Base-by-base conservation (phyloP, 192 early-diverging fungal genomes). In the Coemansia sp. region DNA sequence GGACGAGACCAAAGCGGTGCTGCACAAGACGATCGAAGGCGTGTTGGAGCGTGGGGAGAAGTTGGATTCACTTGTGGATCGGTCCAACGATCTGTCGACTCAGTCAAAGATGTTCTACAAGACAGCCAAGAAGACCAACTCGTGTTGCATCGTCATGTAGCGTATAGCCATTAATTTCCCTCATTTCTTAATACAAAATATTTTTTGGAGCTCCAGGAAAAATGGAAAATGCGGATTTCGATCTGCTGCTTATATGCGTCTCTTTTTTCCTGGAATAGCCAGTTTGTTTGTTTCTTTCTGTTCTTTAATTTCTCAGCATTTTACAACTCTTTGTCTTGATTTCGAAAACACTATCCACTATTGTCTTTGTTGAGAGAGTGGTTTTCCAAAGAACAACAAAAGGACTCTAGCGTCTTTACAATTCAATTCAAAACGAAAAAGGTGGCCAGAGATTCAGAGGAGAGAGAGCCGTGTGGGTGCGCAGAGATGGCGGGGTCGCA, bases 51-150 rank as follows among this genome's bases (percentile, higher is more conserved):
- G 96, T 60, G 93, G 91, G 9, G 93, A 93, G 72, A 92, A 92
- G 74, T 86, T 98, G 58, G 93, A 97, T 49, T 85, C 85, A 62
- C 82, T 98, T 35, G 92, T 98, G 3, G 87, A 90, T 52, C 79
- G 88, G 63, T 90, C 88, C 9, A 92, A 92, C 62, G 81, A 87
- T 9, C 84, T 98, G 61, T 96, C 94, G 25, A 84, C 74, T n/a
- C 90, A 94, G 76, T 91, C 90, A 29, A 96, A 97, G 83, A 86
- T 90, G 83, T 98, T 98, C 67, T 97, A 96, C 81, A 97, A 96
- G 84, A 91, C 92, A 2, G 95, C 96, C 4, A 95, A 94, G 81
- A 90, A 91, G 82, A 88, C 86, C 25, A 83, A 83, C 64, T 63
- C 15, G 41, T 45, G 41, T 45, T 45, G 41, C 15, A 45, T n/a